Base-by-base conservation (phyloP, 495 filamentous ascomycete genomes). In the Podospora pseudopauciseta region DNA sequence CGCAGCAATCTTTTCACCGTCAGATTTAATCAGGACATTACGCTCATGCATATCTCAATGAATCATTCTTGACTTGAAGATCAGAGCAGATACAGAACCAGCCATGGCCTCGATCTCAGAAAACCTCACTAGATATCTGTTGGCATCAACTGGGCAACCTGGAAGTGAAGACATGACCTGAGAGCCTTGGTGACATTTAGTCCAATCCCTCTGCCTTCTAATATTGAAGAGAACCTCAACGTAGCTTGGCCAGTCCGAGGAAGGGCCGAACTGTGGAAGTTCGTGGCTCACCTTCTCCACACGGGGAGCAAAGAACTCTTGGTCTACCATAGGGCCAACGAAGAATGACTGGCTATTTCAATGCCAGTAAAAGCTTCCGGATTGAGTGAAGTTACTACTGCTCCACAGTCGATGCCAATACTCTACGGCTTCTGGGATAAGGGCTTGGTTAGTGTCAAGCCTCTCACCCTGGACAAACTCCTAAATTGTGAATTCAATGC, bases 341-440 rank as follows among this genome's bases (percentile, higher is more conserved):
- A 67, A 67, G 65, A 53, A 27, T 4, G 13, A 1, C 11, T 20
- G n/a, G 19, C 11, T 13, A 19, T 39, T 56, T 39, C 65, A 66
- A 28, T 66, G 44, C n/a, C 59, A 54, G 65, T 67, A 67, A 4
- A 67, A 18, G 30, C 58, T 67, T 34, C 65, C 65, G 23, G 39
- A 49, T 11, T 26, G 57, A 5, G 26, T 13, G 39, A 67, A 67
- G 3, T 13, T 32, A 30, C 27, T 16, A 5, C 7, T 30, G 16
- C 55, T 28, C 56, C 57, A 67, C n/a, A 61, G n/a, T n/a, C 26
- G n/a, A 49, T 28, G 57, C n/a, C 15, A 23, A 5, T 23, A 34
- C 13, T 16, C 19, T 3, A 26, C 19, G 5, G 15, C 44, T 5
- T 49, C 27, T 60, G n/a, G 1, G 19, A 54, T 6, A 20, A n/a